Evolutionary conservation across 2,329 filamentous ascomycete species (phyloP).

Genomic region (Fusarium fujikuroi): DNA sequence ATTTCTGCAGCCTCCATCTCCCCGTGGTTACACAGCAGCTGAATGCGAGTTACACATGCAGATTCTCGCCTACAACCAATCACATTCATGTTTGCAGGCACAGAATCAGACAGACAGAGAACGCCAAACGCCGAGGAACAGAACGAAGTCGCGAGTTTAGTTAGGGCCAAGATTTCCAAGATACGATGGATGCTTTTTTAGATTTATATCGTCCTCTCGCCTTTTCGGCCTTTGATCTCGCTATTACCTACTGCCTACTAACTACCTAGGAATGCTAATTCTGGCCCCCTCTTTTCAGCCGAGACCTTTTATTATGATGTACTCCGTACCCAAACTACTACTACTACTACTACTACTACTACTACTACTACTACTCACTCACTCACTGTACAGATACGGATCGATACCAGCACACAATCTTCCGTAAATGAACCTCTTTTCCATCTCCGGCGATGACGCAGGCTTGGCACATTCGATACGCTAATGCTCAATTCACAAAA

Average conservation of each 20-base stretch:
- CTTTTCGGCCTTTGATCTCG: slow-evolving; percentile 2
- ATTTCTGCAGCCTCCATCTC: slow-evolving; percentile 33
- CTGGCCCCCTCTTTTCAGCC: not conserved
- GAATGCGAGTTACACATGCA: not conserved
- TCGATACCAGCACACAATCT: not conserved
- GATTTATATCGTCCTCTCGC: not conserved
- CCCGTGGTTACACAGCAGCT: slow-evolving; percentile 18
- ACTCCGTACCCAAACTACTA: not conserved
- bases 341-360: not conserved
- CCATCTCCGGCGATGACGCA: not conserved
- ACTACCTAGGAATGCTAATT: not conserved
- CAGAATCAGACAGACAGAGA: not conserved
- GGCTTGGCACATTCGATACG: not conserved
- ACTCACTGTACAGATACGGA: not conserved
- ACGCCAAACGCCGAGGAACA: slow-evolving; percentile 10
- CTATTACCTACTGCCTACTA: not conserved
- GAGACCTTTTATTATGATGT: not conserved
- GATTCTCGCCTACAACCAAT: not conserved
- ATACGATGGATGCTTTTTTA: not conserved
- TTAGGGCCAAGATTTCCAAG: not conserved
- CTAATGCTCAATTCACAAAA: not conserved
- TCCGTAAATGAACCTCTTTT: not conserved
- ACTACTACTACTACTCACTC: not conserved
- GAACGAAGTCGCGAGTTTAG: slow-evolving; percentile 16
- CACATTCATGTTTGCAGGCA: not conserved